These are phyloP conservation scores for Podaxis rugospora DNA, from an alignment of 768 basidiomycete species.

Conservation along the genomic window DNA sequence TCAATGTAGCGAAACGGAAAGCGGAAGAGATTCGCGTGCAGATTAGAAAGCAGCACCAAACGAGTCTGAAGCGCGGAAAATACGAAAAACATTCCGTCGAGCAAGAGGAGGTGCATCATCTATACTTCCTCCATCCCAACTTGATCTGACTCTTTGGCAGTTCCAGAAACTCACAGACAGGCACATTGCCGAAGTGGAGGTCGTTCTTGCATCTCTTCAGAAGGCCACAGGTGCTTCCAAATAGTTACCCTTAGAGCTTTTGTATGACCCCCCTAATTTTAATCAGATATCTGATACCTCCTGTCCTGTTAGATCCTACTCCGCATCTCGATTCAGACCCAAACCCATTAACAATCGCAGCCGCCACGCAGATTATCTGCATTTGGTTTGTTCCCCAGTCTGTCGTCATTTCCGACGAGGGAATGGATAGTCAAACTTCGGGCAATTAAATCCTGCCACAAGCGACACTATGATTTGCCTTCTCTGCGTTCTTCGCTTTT, in stretches of 20 bases:
- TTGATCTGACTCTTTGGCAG: conserved; percentile 28
- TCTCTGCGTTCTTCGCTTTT: too few species aligned
- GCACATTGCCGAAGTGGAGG: conserved; percentile 62
- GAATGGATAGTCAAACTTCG: too few species aligned
- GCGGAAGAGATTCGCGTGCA: conserved; percentile 76
- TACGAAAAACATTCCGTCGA: conserved; percentile 67
- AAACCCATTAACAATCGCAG: too few species aligned
- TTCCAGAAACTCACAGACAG: conserved; percentile 71
- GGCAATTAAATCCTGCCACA: too few species aligned
- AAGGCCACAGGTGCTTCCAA: conserved; percentile 40
- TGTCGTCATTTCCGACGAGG: too few species aligned
- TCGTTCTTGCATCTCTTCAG: conserved; percentile 57
- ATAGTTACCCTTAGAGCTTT: background rate
- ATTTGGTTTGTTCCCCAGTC: too few species aligned
- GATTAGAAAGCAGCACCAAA: conserved; percentile 66
- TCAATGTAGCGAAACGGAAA: conserved; percentile 51
- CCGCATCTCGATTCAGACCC: too few species aligned
- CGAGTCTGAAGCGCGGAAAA: conserved; percentile 64
- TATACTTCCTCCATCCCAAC: background rate
- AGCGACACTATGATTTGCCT: too few species aligned
- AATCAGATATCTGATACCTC: background rate
- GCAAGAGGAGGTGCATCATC: conserved; percentile 55
- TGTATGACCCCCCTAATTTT: background rate
- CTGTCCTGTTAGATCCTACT: background rate
- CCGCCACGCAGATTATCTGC: too few species aligned